A percentile compares a stretch with the other conserved stretches of the same genome.
Evolutionary conservation across 495 filamentous ascomycete species (phyloP).

Genomic region (Tuber melanosporum): DNA sequence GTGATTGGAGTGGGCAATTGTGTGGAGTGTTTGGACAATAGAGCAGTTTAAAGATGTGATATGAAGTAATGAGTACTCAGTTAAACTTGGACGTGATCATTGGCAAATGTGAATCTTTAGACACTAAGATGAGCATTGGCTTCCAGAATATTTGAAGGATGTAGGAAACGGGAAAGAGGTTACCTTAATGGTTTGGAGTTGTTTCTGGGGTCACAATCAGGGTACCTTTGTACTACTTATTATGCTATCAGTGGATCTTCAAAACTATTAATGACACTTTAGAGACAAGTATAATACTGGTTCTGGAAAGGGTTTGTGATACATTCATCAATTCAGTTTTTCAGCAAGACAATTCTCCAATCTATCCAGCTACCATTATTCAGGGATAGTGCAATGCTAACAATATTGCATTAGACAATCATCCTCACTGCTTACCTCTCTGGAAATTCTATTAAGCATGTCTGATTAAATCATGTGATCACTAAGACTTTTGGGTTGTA

Average conservation of each 20-base stretch:
- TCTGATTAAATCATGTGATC: constrained; percentile 12
- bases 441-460: constrained; percentile 29
- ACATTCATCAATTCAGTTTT: constrained; percentile 9
- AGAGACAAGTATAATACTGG: not conserved
- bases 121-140: constrained; percentile 8
- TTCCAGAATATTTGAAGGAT: constrained; percentile 13
- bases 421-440: constrained; percentile 27
- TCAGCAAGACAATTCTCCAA: constrained; percentile 21
- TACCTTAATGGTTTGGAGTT: constrained; percentile 21
- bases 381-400: constrained; percentile 7
- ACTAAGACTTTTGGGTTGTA: too few relatives aligned
- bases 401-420: not conserved
- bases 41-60: constrained; percentile 21
- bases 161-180: constrained; percentile 6
- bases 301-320: not conserved
- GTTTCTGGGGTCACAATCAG: constrained; percentile 13
- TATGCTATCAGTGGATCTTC: constrained; percentile 4
- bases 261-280: constrained; percentile 10
- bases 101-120: constrained; percentile 19
- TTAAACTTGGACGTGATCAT: constrained; percentile 10
- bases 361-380: constrained; percentile 14
- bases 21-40: not conserved
- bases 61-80: constrained; percentile 27
- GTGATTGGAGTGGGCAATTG: too few relatives aligned
- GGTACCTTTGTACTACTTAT: constrained; percentile 9